Evolutionary conservation across 73 alveolate genomes (phyloP).

Genomic region (Breviolum minutum): DNA sequence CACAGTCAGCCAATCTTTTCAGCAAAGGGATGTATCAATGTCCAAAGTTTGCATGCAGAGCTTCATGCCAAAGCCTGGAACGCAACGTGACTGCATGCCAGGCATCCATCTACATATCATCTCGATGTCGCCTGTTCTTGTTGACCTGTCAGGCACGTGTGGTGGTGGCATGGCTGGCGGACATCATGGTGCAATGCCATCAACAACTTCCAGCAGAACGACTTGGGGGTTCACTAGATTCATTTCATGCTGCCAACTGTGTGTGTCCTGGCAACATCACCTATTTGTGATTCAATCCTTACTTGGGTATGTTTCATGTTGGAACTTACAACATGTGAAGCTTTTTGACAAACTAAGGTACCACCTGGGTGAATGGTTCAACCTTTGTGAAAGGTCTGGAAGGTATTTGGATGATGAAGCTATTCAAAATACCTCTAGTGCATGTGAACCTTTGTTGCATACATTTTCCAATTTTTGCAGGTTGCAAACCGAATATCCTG

Average conservation of each 20-base stretch:
- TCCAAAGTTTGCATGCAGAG: neutral
- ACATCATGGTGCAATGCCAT: neutral
- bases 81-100: neutral
- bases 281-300: neutral
- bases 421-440: neutral
- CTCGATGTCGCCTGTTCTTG: too few species aligned
- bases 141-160: neutral
- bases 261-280: neutral
- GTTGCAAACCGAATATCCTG: neutral
- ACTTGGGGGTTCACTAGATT: neutral
- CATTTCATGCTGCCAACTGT: neutral
- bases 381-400: neutral
- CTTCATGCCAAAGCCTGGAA: neutral
- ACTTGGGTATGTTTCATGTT: neutral
- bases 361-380: neutral
- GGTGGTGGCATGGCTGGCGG: neutral
- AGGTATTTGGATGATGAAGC: neutral
- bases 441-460: slow-evolving; percentile 5
- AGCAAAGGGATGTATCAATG: neutral
- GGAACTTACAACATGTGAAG: too few species aligned
- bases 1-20: neutral
- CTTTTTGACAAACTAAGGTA: neutral
- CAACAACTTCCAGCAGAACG: neutral
- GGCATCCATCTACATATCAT: neutral
- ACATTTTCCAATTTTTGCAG: neutral